Conservation (phyloP, 176 grass and related monocot genomes). For the Chrysopogon serrulatus region DNA sequence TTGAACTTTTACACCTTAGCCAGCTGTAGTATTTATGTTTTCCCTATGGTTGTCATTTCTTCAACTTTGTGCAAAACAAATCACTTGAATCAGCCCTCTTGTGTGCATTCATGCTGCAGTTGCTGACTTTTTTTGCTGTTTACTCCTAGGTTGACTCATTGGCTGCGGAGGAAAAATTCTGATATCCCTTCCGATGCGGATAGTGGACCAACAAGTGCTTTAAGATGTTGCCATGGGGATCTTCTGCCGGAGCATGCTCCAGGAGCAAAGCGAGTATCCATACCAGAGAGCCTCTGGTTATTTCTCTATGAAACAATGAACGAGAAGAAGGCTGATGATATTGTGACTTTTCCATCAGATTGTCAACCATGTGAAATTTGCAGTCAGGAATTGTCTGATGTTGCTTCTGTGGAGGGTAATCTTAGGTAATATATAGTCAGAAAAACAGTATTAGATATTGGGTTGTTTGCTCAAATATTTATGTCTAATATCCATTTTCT, state of each 20-base stretch:
- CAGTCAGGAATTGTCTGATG: conserved; percentile 67
- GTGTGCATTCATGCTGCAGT: not conserved
- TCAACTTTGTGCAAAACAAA: not conserved
- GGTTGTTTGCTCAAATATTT: conserved; percentile 12
- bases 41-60: not conserved
- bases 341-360: conserved; percentile 66
- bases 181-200: conserved; percentile 69
- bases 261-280: conserved; percentile 81
- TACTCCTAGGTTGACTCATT: conserved; percentile 69
- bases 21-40: conserved; percentile 18
- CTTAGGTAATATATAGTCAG: conserved; percentile 62
- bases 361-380: conserved; percentile 69
- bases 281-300: conserved; percentile 77
- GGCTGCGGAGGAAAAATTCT: conserved; percentile 84
- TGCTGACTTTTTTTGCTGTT: conserved; percentile 4
- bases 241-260: conserved; percentile 83
- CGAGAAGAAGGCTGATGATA: conserved; percentile 38
- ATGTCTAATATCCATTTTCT: conserved; percentile 25
- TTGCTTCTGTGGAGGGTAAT: conserved; percentile 77
- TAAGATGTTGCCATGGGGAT: conserved; percentile 71
- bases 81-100: not conserved
- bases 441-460: conserved; percentile 3
- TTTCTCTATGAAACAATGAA: conserved; percentile 70
- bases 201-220: conserved; percentile 72
- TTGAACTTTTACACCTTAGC: not conserved